Evolutionary conservation across 805 yeast genomes (phyloP), one percentile per base, ranked within the genome.

Genomic region (Starmerella vaccinii): DNA sequence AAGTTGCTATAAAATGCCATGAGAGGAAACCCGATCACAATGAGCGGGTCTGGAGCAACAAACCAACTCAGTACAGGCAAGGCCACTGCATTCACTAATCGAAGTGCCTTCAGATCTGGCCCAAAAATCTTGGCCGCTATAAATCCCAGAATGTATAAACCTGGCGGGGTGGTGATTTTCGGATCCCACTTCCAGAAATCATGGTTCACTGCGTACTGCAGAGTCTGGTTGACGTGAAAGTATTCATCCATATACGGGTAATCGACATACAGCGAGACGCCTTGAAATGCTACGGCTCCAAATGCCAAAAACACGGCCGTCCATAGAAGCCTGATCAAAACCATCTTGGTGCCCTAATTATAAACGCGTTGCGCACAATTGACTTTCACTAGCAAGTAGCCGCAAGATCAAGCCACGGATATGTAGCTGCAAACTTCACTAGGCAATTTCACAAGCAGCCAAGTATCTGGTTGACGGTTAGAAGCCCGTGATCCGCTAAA

Each of bases 121-220:
- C 47, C 50, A 53, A 4, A 64, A 56, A 24, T 53, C 10, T 50
- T 60, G 58, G 54, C 39, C 7, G 57, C 32, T 26, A 59, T 22
- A 16, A 54, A 38, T 33, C 67, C 61, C 10, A 58, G 40, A 6
- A 72, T 46, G 63, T 92, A 90, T 16, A 90, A 69, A 0, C 97
- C 98, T 0, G 97, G 97, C 1, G 98, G 98, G 0, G 98, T 92
- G 1, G 98, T 90, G 63, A 92, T 87, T 62, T 90, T 89, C 12
- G 80, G 74, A 64, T 92, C 87, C 95, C 95, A 88, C 1, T 68
- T 60, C n/a, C 56, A 49, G 68, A 80, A 87, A 47, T 78, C 69
- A 23, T 41, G 49, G 12, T 82, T 82, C 1, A 63, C 57, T 52
- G 86, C 76, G 61, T 83, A 88, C 44, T 70, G 72, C 51, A 77